A percentile compares a stretch with the other conserved stretches of the same genome.
phyloP scores from a whole-genome alignment of 2,329 filamentous ascomycete species.

The Diplodia scrobiculata region DNA sequence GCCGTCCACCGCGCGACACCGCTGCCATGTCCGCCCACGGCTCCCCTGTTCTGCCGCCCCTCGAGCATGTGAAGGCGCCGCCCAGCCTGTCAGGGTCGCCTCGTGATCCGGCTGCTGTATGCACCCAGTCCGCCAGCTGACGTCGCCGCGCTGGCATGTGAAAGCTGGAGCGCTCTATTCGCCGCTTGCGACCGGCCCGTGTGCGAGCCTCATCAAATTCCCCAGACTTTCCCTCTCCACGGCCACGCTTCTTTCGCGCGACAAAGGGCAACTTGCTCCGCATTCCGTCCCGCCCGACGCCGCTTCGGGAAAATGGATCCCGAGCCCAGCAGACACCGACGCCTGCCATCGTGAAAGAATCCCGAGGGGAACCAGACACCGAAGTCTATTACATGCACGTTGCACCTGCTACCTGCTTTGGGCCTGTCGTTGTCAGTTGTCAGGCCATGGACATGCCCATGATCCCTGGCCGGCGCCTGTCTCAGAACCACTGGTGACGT shows the following conservation, averaged over 20 bases:
- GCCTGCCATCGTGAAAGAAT: constrained; percentile 6
- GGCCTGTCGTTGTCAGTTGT: background rate
- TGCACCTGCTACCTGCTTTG: constrained; percentile 6
- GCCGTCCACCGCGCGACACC: constrained; percentile 6
- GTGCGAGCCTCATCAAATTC: background rate
- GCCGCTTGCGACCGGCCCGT: constrained; percentile 11
- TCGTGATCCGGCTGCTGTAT: constrained; percentile 5
- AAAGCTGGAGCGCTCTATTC: constrained; percentile 2
- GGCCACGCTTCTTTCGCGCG: background rate
- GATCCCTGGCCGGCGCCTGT: background rate
- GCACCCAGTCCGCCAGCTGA: constrained; percentile 23
- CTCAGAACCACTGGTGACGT: constrained; percentile 9
- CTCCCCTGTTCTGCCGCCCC: background rate
- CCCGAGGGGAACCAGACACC: constrained; percentile 15
- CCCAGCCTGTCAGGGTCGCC: constrained; percentile 23
- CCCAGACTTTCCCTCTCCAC: constrained; percentile 16
- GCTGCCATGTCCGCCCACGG: constrained; percentile 7
- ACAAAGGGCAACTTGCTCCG: constrained; percentile 14
- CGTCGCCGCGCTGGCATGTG: constrained; percentile 21
- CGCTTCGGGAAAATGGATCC: constrained; percentile 28
- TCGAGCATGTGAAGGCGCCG: constrained; percentile 24
- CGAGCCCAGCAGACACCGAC: constrained; percentile 25
- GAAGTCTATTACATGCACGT: constrained; percentile 2
- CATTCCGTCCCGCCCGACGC: constrained; percentile 4
- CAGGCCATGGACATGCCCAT: background rate